These are phyloP conservation scores for Apodospora peruviana DNA, from an alignment of 495 filamentous ascomycete species.

Conservation along the genomic window DNA sequence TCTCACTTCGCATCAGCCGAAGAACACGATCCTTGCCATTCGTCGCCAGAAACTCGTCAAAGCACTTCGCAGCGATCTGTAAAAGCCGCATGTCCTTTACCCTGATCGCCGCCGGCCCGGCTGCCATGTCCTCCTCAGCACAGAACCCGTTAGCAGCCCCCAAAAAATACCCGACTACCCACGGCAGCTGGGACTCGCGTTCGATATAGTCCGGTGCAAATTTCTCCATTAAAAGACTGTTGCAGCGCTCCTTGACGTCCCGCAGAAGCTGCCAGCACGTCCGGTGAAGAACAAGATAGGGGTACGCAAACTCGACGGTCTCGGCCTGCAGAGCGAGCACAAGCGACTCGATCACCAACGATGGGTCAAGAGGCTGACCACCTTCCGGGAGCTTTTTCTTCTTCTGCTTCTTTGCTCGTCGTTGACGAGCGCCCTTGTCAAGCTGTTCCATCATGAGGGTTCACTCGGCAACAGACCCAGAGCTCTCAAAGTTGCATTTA, in stretches of 20 bases:
- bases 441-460: background rate
- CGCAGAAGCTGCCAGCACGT: constrained; percentile 33
- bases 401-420: constrained; percentile 1
- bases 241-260: constrained; percentile 22
- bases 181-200: constrained; percentile 33
- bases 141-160: constrained; percentile 18
- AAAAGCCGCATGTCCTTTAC: too few relatives aligned
- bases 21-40: too few relatives aligned
- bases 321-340: constrained; percentile 22
- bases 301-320: constrained; percentile 24
- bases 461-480: too few relatives aligned
- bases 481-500: constrained; percentile 12
- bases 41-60: too few relatives aligned
- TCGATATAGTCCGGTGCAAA: constrained; percentile 30
- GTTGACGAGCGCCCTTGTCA: background rate
- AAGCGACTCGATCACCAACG: constrained; percentile 12
- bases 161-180: constrained; percentile 35
- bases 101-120: too few relatives aligned
- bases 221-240: constrained; percentile 19
- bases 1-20: too few relatives aligned
- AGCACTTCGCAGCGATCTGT: too few relatives aligned
- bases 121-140: too few relatives aligned
- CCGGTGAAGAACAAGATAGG: constrained; percentile 32
- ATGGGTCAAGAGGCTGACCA: background rate
- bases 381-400: background rate